Base-by-base conservation (phyloP, 2,329 filamentous ascomycete genomes). In the Endoconidiophora polonica region DNA sequence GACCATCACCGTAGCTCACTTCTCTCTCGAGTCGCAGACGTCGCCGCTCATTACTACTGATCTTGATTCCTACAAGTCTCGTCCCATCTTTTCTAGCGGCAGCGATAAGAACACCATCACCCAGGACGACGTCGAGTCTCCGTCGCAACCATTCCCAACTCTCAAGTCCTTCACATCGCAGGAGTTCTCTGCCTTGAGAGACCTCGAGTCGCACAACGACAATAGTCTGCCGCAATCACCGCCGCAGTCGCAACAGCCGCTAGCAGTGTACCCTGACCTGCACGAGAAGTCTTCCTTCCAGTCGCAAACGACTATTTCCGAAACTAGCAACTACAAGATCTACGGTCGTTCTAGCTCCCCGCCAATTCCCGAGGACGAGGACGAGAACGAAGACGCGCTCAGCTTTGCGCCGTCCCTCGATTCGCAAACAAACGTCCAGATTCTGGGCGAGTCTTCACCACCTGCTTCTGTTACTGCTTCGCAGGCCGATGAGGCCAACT, bases 321-420 rank as follows among this genome's bases (percentile, higher is more conserved):
- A 74, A 39, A 66, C 63, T 14, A 67, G 70, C 42, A 77, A 78
- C 57, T 74, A 74, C 66, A 70, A 74, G 57, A 63, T 74, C 18
- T 70, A 74, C 55, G 67, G 63, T 9, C 48, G 52, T 37, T 67
- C 68, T 51, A 72, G 68, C 56, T 69, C 69, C 56, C 51, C 66
- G 6, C 37, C 46, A n/a, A 33, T 43, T n/a, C 48, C 54, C 22
- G 40, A 44, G 4, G 61, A 64, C 45, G 29, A 33, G 26, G 26
- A 29, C 26, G 26, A 29, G 2, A 10, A 29, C 26, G 47, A 44
- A 18, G 47, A 53, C 24, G 36, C 52, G 4, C 67, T 68, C 42
- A 67, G 66, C 54, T 59, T 69, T 40, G 61, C 59, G 2, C 56
- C 64, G 44, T 67, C 69, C 2, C 68, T 68, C 29, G 52, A 56